Base-by-base conservation (phyloP, 2,329 filamentous ascomycete species). In the Sclerotinia sclerotiorum region DNA sequence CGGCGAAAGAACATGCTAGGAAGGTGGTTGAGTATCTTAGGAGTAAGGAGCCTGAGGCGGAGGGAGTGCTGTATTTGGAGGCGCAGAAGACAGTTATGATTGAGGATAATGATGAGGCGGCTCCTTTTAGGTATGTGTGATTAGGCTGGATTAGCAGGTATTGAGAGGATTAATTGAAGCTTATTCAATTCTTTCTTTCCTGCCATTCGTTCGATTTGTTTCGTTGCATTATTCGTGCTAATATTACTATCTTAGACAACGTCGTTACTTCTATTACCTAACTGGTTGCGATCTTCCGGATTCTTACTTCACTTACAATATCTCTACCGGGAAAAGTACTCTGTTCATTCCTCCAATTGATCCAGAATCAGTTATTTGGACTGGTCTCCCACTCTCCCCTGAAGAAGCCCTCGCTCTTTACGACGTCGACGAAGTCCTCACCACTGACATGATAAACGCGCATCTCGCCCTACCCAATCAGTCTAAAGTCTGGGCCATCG, bases 261-360 rank as follows among this genome's bases (percentile, higher is more conserved):
- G 94, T 71, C 90, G 95, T 67, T 92, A 88, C 79, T 99, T 99
- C 82, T 97, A 91, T 86, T 99, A 99, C 80, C 84, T 98, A 56
- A 94, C 92, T 32, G 95, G 95, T 74, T 96, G 89, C 77, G 73
- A 88, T 71, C 84, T 96, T 42, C 86, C 94, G 69, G 93, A 97
- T 79, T 90, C 90, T 75, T 89, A 89, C 77, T 86, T 93, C 70
- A 85, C 90, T 68, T 97, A 97, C 82, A 90, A 97, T 72, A 89
- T 97, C 69, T 82, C 85, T 57, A 84, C 87, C 60, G 85, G 88
- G 72, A 87, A 88, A 74, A 86, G 94, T 52, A 96, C 90, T 3
- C 87, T 99, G 61, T 99, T 94, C 81, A 94, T 99, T 74, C 94
- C 95, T 2, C 91, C 93, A 21, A 86, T 94, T 75, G 89, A 97